A percentile compares a stretch with the other conserved stretches of the same genome.
Conservation (phyloP, 495 filamentous ascomycete genomes). For the Massariosphaeria phaeospora region DNA sequence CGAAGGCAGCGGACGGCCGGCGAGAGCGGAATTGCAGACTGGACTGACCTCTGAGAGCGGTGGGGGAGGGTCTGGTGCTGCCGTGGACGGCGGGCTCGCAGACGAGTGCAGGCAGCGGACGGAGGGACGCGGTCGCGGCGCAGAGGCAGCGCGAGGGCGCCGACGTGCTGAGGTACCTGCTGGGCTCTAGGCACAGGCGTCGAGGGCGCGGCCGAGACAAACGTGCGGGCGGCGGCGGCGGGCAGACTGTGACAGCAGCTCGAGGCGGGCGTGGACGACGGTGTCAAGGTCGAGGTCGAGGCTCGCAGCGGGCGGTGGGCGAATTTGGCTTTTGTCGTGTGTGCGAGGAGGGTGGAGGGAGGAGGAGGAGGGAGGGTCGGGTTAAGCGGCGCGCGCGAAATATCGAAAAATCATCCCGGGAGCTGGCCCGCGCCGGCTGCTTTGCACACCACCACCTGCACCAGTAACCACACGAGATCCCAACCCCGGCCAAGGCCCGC, state of each 20-base stretch:
- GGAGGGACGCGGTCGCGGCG: neutral
- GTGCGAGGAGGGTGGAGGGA: conserved; percentile 1
- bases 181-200: conserved; percentile 13
- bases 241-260: conserved; percentile 10
- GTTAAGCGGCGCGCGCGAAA: conserved; percentile 1
- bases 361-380: neutral
- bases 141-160: neutral
- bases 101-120: neutral
- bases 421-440: conserved; percentile 18
- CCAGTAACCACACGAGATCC: neutral
- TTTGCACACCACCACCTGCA: too few relatives aligned
- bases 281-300: neutral
- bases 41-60: conserved; percentile 4
- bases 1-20: neutral
- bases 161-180: conserved; percentile 1
- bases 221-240: conserved; percentile 10
- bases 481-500: too few relatives aligned
- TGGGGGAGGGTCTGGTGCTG: neutral
- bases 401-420: neutral
- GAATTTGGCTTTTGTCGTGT: conserved; percentile 12
- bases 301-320: conserved; percentile 10
- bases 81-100: neutral
- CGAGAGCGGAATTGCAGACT: conserved; percentile 2
- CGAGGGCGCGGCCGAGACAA: conserved; percentile 4
- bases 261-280: conserved; percentile 2